phyloP scores from a whole-genome alignment of 495 filamentous ascomycete genomes.

The Hyaloscypha bicolor region DNA sequence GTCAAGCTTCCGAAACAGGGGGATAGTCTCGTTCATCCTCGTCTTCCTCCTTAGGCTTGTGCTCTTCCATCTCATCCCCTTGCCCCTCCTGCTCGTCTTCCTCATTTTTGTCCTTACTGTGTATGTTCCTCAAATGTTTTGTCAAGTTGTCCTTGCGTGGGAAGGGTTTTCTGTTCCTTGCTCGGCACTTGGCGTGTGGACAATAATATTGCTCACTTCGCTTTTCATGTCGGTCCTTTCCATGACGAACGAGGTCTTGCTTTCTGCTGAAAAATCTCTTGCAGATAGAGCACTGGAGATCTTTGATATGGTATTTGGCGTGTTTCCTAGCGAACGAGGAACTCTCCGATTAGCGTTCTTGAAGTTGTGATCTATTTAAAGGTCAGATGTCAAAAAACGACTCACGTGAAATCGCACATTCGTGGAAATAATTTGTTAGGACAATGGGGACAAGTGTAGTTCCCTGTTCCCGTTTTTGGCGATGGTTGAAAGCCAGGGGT shows the following conservation, averaged over 20 bases:
- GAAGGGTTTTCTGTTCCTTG: background rate
- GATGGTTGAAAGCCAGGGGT: background rate
- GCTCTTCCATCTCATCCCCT: background rate
- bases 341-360: background rate
- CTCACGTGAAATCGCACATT: background rate
- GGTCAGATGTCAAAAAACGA: background rate
- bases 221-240: background rate
- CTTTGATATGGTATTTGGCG: background rate
- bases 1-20: background rate
- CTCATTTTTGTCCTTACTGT: background rate
- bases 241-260: background rate
- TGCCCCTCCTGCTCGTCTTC: background rate
- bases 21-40: background rate
- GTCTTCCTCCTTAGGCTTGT: background rate
- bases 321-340: background rate
- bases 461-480: background rate
- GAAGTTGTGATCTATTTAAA: background rate
- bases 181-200: background rate
- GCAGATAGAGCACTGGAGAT: background rate
- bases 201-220: background rate
- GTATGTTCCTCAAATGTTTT: background rate
- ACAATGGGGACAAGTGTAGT: conserved; percentile 1
- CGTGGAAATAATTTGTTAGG: background rate
- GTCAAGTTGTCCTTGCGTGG: background rate
- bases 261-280: background rate